Evolutionary conservation across 768 basidiomycete species (phyloP).

Genomic region (Tephrocybe sp.): DNA sequence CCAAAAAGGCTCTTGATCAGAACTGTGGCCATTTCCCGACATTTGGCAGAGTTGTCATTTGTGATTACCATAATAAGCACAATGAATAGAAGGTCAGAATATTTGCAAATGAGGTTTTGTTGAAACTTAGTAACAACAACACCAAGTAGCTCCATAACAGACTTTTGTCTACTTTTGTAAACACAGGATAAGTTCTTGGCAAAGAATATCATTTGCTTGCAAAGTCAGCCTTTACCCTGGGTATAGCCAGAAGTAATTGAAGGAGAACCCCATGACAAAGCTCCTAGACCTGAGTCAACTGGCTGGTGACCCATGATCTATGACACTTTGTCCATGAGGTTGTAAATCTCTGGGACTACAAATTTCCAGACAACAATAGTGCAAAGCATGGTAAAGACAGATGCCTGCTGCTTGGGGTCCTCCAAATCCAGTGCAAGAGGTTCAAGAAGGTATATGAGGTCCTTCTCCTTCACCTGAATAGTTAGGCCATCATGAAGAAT

Average conservation of each 20-base stretch:
- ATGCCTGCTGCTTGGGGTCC: constrained; percentile 80
- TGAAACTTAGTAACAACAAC: constrained; percentile 88
- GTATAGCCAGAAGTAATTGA: constrained; percentile 95
- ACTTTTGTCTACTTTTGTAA: constrained; percentile 86
- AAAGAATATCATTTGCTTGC: constrained; percentile 86
- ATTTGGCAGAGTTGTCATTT: constrained; percentile 90
- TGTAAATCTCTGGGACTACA: constrained; percentile 95
- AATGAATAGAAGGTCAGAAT: constrained; percentile 87
- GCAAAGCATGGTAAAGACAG: constrained; percentile 86
- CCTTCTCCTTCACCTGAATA: constrained; percentile 84
- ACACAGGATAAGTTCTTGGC: constrained; percentile 91
- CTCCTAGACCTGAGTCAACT: constrained; percentile 89
- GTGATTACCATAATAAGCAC: constrained; percentile 90
- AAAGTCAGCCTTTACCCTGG: constrained; percentile 89
- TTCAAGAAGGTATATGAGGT: constrained; percentile 84
- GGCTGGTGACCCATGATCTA: constrained; percentile 92
- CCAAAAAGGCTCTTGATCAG: constrained; percentile 77
- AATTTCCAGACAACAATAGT: constrained; percentile 91
- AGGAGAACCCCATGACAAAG: constrained; percentile 85
- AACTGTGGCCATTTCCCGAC: constrained; percentile 84
- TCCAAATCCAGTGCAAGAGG: constrained; percentile 88
- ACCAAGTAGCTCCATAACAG: constrained; percentile 91
- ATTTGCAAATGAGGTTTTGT: constrained; percentile 66
- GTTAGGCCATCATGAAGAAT: constrained; percentile 88
- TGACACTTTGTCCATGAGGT: constrained; percentile 91